Evolutionary conservation across 2,329 filamentous ascomycete species (phyloP).

Genomic region (Dothidotthia symphoricarpi): DNA sequence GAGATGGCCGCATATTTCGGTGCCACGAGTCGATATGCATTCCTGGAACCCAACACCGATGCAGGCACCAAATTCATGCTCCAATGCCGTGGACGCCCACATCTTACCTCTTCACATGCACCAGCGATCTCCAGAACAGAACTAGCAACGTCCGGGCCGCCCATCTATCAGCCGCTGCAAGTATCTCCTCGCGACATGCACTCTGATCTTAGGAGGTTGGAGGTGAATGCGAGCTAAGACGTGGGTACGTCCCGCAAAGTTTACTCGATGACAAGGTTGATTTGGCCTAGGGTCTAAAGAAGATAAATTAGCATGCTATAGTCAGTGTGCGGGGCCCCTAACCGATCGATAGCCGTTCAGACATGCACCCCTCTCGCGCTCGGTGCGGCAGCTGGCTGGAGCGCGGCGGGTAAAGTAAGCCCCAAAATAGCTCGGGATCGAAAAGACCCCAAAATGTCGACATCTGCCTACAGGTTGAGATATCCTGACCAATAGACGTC

Average conservation of each 20-base stretch:
- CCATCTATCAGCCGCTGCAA: slow-evolving; percentile 44
- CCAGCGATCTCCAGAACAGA: slow-evolving; percentile 30
- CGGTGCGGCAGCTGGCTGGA: slow-evolving; percentile 18
- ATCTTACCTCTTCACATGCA: slow-evolving; percentile 21
- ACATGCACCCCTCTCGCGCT: slow-evolving; percentile 21
- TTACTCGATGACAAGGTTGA: slow-evolving; percentile 10
- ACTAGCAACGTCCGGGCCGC: slow-evolving; percentile 41
- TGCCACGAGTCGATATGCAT: slow-evolving; percentile 25
- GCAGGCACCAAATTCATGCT: slow-evolving; percentile 24
- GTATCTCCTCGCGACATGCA: slow-evolving; percentile 21
- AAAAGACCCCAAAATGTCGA: slow-evolving; percentile 40
- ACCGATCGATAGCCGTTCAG: slow-evolving; percentile 29
- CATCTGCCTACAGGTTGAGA: slow-evolving; percentile 26
- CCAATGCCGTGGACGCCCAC: slow-evolving; percentile 16
- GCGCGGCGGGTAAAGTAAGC: slow-evolving; percentile 39
- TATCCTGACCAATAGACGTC: slow-evolving; percentile 32
- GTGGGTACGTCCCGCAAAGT: slow-evolving; percentile 12
- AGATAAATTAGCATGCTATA: slow-evolving; percentile 35
- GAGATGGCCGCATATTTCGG: slow-evolving; percentile 17
- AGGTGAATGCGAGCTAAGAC: too few species aligned
- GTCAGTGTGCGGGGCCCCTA: slow-evolving; percentile 29
- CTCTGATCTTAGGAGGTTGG: too few species aligned
- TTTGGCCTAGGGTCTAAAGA: slow-evolving; percentile 27
- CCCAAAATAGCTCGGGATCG: slow-evolving; percentile 42
- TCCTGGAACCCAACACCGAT: slow-evolving; percentile 17